Conservation (phyloP, 2,329 filamentous ascomycete species). For the Penicillium italicum region DNA sequence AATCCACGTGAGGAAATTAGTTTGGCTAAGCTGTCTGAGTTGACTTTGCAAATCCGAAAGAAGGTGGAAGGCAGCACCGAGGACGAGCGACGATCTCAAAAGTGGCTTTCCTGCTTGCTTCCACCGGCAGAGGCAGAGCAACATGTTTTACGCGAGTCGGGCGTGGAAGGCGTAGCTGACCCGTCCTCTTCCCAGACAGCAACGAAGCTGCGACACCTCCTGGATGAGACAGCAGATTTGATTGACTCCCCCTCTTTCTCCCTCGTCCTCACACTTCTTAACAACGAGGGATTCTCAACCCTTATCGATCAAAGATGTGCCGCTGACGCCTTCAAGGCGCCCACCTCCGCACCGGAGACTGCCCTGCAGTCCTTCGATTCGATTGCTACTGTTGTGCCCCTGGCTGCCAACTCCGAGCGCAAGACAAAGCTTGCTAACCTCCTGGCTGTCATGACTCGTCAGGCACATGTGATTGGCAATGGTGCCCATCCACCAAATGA, state of each 20-base stretch:
- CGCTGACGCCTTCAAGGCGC: conserved; percentile 67
- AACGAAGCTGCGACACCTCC: conserved; percentile 68
- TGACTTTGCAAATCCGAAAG: conserved; percentile 79
- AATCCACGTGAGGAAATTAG: conserved; percentile 86
- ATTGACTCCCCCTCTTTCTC: conserved; percentile 90
- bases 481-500: conserved; percentile 51
- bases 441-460: conserved; percentile 81
- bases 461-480: conserved; percentile 84
- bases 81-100: conserved; percentile 57
- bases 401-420: conserved; percentile 35
- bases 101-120: conserved; percentile 82
- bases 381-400: conserved; percentile 40
- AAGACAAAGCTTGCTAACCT: conserved; percentile 80
- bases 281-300: conserved; percentile 81
- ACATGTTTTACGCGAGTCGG: conserved; percentile 79
- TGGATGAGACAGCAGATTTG: conserved; percentile 94
- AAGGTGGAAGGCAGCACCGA: conserved; percentile 74
- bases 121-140: conserved; percentile 76
- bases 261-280: conserved; percentile 77
- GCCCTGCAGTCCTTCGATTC: conserved; percentile 43
- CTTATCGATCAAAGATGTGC: conserved; percentile 80
- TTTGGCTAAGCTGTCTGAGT: conserved; percentile 71
- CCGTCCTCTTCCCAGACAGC: conserved; percentile 36
- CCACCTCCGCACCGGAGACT: conserved; percentile 41
- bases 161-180: conserved; percentile 55